A percentile compares a stretch with the other conserved stretches of the same genome.
These are phyloP conservation scores for Rhypophila decipiens DNA, from an alignment of 495 filamentous ascomycete species.

Conservation along the genomic window DNA sequence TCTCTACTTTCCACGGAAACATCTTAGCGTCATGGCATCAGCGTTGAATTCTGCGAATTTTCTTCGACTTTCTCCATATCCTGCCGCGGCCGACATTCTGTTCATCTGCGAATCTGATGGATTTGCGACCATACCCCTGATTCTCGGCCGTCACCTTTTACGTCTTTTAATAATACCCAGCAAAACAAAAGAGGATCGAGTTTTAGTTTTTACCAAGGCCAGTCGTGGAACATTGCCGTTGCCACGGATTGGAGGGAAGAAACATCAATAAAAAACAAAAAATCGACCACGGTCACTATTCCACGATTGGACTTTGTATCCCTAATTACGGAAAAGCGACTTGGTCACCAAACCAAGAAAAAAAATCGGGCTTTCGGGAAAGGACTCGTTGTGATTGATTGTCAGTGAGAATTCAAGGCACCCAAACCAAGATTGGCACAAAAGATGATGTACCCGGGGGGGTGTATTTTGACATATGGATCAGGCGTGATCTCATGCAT, in stretches of 20 bases:
- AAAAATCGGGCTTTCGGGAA: background rate
- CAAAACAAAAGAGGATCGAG: conserved; percentile 13
- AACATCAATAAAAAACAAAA: conserved; percentile 10
- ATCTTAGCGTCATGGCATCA: conserved; percentile 36
- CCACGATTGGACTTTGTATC: background rate
- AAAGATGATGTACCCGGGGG: no score
- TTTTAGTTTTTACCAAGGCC: background rate
- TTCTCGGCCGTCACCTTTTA: conserved; percentile 21
- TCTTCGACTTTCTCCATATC: conserved; percentile 12
- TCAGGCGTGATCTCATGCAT: no score
- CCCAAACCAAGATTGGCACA: conserved; percentile 20
- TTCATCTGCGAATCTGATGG: conserved; percentile 4
- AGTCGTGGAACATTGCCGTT: background rate
- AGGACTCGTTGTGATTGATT: background rate
- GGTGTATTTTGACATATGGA: no score
- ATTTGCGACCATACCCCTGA: conserved; percentile 14
- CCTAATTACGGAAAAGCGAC: background rate
- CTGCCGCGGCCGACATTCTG: conserved; percentile 12
- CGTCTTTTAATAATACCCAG: conserved; percentile 10
- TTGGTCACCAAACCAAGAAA: conserved; percentile 1
- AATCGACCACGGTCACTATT: background rate
- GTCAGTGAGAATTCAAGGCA: background rate
- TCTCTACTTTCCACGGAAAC: conserved; percentile 18
- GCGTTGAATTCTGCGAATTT: conserved; percentile 30
- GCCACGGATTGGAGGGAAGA: conserved; percentile 4